A percentile compares a stretch with the other conserved stretches of the same genome.
Evolutionary conservation across 2,329 filamentous ascomycete genomes (phyloP).

Genomic region (Calonectria ilicicola): DNA sequence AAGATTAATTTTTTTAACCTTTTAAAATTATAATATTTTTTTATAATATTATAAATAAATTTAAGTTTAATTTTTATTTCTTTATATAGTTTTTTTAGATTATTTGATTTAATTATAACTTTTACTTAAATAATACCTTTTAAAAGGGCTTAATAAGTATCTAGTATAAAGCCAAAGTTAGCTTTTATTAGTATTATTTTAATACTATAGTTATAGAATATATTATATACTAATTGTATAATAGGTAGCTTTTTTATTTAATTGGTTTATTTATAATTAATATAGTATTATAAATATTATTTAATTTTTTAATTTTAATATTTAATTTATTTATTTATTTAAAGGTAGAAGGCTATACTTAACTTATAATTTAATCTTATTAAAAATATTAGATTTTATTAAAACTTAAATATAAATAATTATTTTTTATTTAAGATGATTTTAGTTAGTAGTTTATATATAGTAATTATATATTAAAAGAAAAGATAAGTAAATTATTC

Average conservation of each 20-base stretch:
- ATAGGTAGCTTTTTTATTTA: conserved; percentile 10
- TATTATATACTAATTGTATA: conserved; percentile 17
- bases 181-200: conserved; percentile 14
- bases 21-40: no score
- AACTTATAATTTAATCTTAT: no score
- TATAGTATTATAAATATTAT: conserved; percentile 18
- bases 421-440: no score
- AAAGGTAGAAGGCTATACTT: no score
- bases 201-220: background rate
- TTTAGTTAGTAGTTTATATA: no score
- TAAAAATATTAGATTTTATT: no score
- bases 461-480: no score
- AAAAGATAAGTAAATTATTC: no score
- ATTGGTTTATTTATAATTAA: conserved; percentile 19
- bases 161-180: conserved; percentile 17
- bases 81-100: background rate
- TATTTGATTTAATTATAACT: background rate
- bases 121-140: no score
- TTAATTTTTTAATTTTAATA: background rate
- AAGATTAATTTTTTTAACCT: no score
- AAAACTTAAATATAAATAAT: no score
- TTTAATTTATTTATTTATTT: background rate
- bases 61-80: background rate
- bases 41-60: background rate
- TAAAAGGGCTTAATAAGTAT: no score